Evolutionary conservation across 106 monocot species (phyloP), one percentile per base, ranked within the genome.

Genomic region (Amphibolis antarctica): DNA sequence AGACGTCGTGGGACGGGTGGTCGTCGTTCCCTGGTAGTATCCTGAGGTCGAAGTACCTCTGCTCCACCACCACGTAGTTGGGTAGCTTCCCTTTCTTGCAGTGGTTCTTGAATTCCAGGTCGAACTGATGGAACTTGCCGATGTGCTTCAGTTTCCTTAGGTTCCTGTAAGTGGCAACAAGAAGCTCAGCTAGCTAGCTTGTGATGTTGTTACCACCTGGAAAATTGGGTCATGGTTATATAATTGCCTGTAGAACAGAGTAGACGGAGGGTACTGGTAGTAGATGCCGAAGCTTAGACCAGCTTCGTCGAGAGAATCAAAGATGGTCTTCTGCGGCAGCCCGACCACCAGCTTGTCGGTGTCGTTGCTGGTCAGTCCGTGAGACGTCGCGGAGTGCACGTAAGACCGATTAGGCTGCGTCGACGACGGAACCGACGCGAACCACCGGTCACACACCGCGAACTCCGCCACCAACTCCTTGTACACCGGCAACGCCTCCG

Each of bases 41-140:
- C 53, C 82, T 81, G 31, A 94, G 83, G 72, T 94, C 93, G 51
- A 81, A 94, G 73, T 77, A 94, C 43, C 93, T 75, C 59, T 94
- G 93, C 75, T 94, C 93, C 17, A 94, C 60, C 11, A 94, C 93
- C 25, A 81, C 83, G 68, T 94, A 94, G 83, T 89, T 94, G 0
- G 93, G 89, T 0, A 94, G 83, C 77, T 88, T 94, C 19, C 93
- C 93, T 46, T 85, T 75, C 62, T 70, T 74, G 76, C 93, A 93
- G 70, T 93, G 80, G 10, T 60, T 62, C 79, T 83, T 82, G 80
- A 93, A 93, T 10, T 53, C 55, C 24, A 93, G 46, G 49, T 93
- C 93, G 51, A 83, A 93, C n/a, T 1, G 78, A 69, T 93, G 93
- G 70, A 93, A 93, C 15, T 70, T 77, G 20, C 22, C 65, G 0